phyloP scores from a whole-genome alignment of 2,329 filamentous ascomycete genomes.

The Calonectria pseudoreteaudii region DNA sequence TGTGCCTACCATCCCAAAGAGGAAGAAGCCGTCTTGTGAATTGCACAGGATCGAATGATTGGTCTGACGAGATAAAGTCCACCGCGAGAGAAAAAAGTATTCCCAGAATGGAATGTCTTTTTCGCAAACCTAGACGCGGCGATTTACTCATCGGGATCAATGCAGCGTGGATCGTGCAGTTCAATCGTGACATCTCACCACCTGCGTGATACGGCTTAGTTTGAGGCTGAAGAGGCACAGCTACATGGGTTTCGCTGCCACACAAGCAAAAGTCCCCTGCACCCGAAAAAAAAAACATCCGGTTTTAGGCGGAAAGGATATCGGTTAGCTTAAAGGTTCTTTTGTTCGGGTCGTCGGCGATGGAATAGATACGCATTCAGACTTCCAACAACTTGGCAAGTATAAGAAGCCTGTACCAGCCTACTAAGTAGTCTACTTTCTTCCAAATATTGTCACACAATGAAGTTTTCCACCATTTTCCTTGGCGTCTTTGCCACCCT shows the following conservation, averaged over 20 bases:
- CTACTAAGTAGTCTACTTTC: background rate
- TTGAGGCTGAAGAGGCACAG: background rate
- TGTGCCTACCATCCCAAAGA: background rate
- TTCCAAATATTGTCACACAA: background rate
- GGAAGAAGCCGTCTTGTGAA: background rate
- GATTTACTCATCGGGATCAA: too few species aligned
- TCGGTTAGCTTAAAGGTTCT: background rate
- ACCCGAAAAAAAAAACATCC: background rate
- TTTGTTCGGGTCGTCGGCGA: background rate
- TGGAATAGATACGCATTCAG: background rate
- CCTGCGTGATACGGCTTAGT: background rate
- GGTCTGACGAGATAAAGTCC: background rate
- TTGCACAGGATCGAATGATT: background rate
- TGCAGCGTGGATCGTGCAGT: background rate
- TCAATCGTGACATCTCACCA: background rate
- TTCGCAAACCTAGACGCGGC: background rate
- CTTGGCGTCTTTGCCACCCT: background rate
- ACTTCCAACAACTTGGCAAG: rapidly evolving
- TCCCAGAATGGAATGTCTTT: background rate
- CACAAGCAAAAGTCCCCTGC: background rate
- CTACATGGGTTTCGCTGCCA: background rate
- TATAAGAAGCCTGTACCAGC: background rate
- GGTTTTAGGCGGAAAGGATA: background rate
- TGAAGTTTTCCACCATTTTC: background rate
- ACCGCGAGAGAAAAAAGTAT: background rate